Conservation (phyloP, 1,284 basidiomycete genomes). For the Leccinum fuscescens region DNA sequence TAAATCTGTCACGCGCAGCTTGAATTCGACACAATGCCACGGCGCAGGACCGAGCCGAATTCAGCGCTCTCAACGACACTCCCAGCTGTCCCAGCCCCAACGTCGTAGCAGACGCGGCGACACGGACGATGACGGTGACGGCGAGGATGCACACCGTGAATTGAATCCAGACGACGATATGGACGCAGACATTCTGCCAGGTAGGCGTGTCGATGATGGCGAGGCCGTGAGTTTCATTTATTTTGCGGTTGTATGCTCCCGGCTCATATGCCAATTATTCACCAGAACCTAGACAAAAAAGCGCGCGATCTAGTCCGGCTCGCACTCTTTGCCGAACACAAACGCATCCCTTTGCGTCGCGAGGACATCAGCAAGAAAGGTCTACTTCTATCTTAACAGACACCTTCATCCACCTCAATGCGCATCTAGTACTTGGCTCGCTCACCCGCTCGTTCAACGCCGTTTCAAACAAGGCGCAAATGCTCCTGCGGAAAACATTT, state of each 20-base stretch:
- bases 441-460: constrained; percentile 54
- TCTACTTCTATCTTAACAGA: not conserved
- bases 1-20: constrained; percentile 1
- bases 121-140: constrained; percentile 25
- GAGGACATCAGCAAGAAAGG: too few species aligned
- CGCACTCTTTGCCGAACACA: too few species aligned
- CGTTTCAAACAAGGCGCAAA: constrained; percentile 35
- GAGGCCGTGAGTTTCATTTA: constrained; percentile 23
- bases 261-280: too few species aligned
- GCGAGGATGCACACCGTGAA: constrained; percentile 16
- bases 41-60: constrained; percentile 29
- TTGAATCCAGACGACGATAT: constrained; percentile 28
- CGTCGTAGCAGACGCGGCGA: constrained; percentile 14
- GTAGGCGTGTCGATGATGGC: constrained; percentile 9
- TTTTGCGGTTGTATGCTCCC: too few species aligned
- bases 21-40: constrained; percentile 18
- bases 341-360: too few species aligned
- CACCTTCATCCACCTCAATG: not conserved
- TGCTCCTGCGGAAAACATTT: too few species aligned
- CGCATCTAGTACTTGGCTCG: constrained; percentile 53
- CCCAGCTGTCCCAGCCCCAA: constrained; percentile 35
- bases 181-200: constrained; percentile 25
- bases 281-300: too few species aligned
- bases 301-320: too few species aligned
- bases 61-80: constrained; percentile 31